Percentiles rank a stretch among this genome's conserved stretches.
Evolutionary conservation across 192 early-diverging fungal genomes (phyloP).

Genomic region (Podila clonocystis): DNA sequence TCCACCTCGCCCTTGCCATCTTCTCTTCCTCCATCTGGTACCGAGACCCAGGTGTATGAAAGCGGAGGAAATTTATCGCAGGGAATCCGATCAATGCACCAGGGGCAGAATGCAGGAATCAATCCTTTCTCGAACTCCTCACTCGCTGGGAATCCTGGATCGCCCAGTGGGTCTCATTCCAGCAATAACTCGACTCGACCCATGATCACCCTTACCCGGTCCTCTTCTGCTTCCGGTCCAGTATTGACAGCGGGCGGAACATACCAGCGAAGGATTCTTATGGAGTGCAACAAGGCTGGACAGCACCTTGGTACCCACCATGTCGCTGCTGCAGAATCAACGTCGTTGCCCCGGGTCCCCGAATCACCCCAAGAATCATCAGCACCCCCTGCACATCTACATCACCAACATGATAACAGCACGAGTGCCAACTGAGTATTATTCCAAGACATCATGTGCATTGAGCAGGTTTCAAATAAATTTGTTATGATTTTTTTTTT

Average conservation of each 20-base stretch:
- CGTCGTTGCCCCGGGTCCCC: neutral
- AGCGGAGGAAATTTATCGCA: neutral
- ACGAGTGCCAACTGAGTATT: too few relatives aligned
- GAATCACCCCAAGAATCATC: neutral
- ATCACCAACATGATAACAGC: too few relatives aligned
- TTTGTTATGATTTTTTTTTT: too few relatives aligned
- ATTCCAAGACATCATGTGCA: too few relatives aligned
- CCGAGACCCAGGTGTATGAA: too few relatives aligned
- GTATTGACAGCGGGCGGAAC: neutral
- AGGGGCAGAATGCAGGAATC: neutral
- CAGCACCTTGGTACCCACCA: neutral
- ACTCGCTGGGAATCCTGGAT: slow-evolving; percentile 10
- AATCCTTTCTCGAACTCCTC: slow-evolving; percentile 23
- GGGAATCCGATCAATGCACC: neutral
- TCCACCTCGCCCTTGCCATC: neutral
- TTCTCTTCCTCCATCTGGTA: too few relatives aligned
- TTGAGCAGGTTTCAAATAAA: too few relatives aligned
- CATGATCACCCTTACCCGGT: neutral
- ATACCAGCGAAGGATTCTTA: slow-evolving; percentile 1
- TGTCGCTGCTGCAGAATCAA: neutral
- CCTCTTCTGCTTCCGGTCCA: neutral
- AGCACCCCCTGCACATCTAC: neutral
- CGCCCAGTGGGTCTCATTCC: neutral
- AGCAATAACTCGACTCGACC: neutral
- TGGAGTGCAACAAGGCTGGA: neutral